These are phyloP conservation scores for Apiotrichum porosum DNA, from an alignment of 1,284 basidiomycete species.

Conservation along the genomic window DNA sequence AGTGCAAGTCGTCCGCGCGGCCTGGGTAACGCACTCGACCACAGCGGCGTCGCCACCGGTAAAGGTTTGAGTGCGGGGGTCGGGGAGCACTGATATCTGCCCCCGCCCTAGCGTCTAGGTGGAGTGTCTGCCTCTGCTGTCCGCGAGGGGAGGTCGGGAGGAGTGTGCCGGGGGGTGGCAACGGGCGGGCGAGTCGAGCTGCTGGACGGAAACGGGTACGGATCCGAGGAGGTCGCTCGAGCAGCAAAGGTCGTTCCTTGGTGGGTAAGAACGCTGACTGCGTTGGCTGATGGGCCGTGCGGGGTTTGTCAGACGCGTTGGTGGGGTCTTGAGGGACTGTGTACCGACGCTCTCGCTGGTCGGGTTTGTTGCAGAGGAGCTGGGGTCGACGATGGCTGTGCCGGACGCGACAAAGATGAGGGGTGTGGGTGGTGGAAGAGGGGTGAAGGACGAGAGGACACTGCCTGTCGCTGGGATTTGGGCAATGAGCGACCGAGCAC, in stretches of 20 bases:
- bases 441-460: neutral
- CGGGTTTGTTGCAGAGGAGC: too few species aligned
- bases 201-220: neutral
- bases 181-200: neutral
- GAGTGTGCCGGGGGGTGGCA: neutral
- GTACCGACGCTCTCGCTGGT: too few species aligned
- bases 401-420: neutral
- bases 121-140: neutral
- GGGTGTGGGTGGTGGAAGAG: neutral
- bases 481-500: too few species aligned
- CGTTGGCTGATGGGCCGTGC: neutral
- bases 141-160: neutral
- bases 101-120: neutral
- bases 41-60: neutral
- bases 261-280: too few species aligned
- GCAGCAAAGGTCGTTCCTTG: too few species aligned
- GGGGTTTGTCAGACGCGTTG: too few species aligned
- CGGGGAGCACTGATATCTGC: neutral
- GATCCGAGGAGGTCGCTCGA: neutral
- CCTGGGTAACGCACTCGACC: too few species aligned
- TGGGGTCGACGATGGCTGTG: neutral
- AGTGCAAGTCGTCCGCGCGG: too few species aligned
- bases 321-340: too few species aligned
- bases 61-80: neutral
- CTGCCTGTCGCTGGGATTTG: neutral